Evolutionary conservation across 164 flowering plant species (phyloP), one percentile per base, ranked within the genome.

Genomic region (Magnolia officinalis): DNA sequence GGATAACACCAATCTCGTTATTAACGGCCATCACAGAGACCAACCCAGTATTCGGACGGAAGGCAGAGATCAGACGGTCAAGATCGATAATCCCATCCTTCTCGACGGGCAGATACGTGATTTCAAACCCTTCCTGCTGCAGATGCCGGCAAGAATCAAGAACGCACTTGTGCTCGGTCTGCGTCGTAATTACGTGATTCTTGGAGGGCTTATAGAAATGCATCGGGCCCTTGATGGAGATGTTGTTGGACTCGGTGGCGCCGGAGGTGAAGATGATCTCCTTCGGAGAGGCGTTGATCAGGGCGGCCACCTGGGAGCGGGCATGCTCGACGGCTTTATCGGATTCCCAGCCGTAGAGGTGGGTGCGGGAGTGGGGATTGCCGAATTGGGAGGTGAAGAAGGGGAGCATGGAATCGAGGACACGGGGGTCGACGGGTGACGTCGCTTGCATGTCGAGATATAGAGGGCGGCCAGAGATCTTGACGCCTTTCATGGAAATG

Each of bases 121-220:
- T 86, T 0, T 92, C 94, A 69, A 90, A 96, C 2, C 98, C 99
- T 73, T 92, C 95, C 73, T 96, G 97, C 79, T 94, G 97, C 9
- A 96, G 82, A 76, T 92, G 97, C 21, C 98, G 87, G 80, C 98
- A 92, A 2, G 98, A 92, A 58, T 96, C 99, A 49, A 96, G 89
- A 8, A 96, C 99, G 74, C 98, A 96, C 87, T 92, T 92, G 83
- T 96, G 99, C 92, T 96, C 99, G 7, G 98, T 96, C 84, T 96
- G 98, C 20, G 98, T 91, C 68, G 99, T 96, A 78, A 96, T 85
- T 21, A 96, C 90, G 61, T 96, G 99, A 21, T 87, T 86, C 83
- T 90, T 92, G 79, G 89, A 89, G 23, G 88, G 93, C 78, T 67
- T 83, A 80, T 96, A 86, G 81, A 94, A 94, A 72, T 87, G 94